These are phyloP conservation scores for Begonia loranthoides DNA, from an alignment of 306 rosid species.

Conservation along the genomic window DNA sequence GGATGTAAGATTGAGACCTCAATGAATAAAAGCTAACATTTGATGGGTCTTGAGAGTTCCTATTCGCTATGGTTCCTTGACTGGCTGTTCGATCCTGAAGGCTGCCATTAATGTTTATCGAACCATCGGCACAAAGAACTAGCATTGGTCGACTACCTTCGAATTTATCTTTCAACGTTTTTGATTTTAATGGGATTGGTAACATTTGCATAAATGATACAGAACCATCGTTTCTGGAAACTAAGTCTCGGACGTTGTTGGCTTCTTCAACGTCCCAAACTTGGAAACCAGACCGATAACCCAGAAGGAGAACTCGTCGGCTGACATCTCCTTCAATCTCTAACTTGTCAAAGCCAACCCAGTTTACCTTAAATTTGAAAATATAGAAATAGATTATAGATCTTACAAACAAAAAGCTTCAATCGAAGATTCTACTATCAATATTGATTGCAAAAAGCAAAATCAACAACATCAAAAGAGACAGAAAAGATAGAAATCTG, in stretches of 20 bases:
- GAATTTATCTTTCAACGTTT: conserved; percentile 51
- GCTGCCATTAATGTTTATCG: conserved; percentile 40
- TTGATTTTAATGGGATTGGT: conserved; percentile 60
- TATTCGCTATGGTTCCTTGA: conserved; percentile 28
- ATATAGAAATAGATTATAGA: background rate
- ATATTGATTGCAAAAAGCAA: too few relatives aligned
- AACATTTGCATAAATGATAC: conserved; percentile 84
- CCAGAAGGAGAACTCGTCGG: conserved; percentile 74
- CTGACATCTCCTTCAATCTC: conserved; percentile 47
- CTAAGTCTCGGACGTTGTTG: conserved; percentile 60
- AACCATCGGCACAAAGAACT: conserved; percentile 65
- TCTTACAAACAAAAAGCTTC: too few relatives aligned
- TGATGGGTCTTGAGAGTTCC: conserved; percentile 41
- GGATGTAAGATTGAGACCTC: conserved; percentile 70
- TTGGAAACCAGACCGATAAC: conserved; percentile 84
- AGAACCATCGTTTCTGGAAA: conserved; percentile 75
- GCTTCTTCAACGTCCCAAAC: conserved; percentile 99
- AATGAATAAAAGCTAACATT: conserved; percentile 76
- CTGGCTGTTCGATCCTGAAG: conserved; percentile 33
- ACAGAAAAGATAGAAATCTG: background rate
- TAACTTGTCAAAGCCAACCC: conserved; percentile 94
- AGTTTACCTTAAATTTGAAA: conserved; percentile 43
- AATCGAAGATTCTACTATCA: too few relatives aligned
- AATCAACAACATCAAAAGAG: background rate
- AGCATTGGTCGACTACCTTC: conserved; percentile 56